These are phyloP conservation scores for Taiozyma sp. DNA, from an alignment of 1,139 yeast species.

Conservation along the genomic window DNA sequence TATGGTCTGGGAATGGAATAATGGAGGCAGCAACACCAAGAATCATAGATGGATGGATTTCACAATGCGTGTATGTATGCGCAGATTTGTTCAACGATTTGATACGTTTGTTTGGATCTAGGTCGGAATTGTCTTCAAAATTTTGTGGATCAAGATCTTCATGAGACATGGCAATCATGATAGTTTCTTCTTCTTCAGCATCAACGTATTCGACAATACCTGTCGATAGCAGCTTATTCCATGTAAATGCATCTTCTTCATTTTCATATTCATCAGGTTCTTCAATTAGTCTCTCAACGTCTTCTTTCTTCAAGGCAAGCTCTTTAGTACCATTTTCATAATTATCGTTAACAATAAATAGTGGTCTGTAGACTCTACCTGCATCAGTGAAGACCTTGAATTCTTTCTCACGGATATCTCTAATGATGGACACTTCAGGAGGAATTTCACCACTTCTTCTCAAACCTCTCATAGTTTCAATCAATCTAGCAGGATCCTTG, in stretches of 20 bases:
- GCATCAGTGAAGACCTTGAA: constrained; percentile 96
- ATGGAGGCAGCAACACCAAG: constrained; percentile 98
- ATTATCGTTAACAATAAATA: constrained; percentile 78
- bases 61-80: constrained; percentile 97
- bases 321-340: constrained; percentile 68
- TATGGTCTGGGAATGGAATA: constrained; percentile 99
- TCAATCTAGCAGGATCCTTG: constrained; percentile 88
- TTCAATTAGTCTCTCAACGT: constrained; percentile 63
- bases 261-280: constrained; percentile 54
- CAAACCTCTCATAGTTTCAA: constrained; percentile 83
- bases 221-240: constrained; percentile 78
- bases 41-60: constrained; percentile 98
- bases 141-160: constrained; percentile 80
- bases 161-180: constrained; percentile 98
- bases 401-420: constrained; percentile 96
- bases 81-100: constrained; percentile 57
- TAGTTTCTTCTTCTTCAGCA: constrained; percentile 97
- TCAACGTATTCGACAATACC: constrained; percentile 95
- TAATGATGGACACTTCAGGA: constrained; percentile 92
- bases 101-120: constrained; percentile 84
- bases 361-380: constrained; percentile 96
- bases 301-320: constrained; percentile 77
- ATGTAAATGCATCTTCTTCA: constrained; percentile 56
- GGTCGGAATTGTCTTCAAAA: constrained; percentile 36
- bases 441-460: constrained; percentile 95